Evolutionary conservation across 2,329 filamentous ascomycete species (phyloP).

Genomic region (Cercospora citrullina): DNA sequence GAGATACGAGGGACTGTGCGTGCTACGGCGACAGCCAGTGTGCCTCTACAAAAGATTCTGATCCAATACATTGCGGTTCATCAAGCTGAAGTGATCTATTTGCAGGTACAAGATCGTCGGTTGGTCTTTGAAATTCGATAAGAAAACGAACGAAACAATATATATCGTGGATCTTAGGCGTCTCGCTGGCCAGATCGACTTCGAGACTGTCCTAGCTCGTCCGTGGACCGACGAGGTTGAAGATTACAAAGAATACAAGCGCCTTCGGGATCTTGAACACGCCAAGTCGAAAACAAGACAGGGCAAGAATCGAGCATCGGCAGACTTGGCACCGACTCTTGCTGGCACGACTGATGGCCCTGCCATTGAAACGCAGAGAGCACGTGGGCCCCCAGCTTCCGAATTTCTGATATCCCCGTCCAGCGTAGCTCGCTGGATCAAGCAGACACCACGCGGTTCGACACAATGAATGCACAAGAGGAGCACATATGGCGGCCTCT

Average conservation of each 20-base stretch:
- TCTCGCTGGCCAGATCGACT: constrained; percentile 31
- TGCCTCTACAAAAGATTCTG: not conserved
- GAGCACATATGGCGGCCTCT: not conserved
- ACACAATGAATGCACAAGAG: not conserved
- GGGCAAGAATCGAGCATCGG: not conserved
- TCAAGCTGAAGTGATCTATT: not conserved
- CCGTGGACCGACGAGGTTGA: constrained; percentile 49
- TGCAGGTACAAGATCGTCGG: constrained; percentile 42
- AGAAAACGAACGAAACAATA: constrained; percentile 32
- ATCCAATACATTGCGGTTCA: not conserved
- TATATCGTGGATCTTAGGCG: constrained; percentile 46
- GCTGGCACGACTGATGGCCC: constrained; percentile 18
- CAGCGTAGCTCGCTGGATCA: not conserved
- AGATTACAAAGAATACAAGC: constrained; percentile 52
- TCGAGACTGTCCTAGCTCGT: constrained; percentile 42
- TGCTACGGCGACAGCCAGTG: constrained; percentile 7
- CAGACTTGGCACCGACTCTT: not conserved
- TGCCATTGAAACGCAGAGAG: not conserved
- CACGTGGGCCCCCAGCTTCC: not conserved
- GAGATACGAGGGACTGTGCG: constrained; percentile 52
- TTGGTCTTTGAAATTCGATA: constrained; percentile 43
- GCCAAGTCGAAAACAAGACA: constrained; percentile 12
- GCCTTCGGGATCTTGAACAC: constrained; percentile 33
- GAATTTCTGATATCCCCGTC: not conserved
- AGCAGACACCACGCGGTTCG: not conserved